Evolutionary conservation across 768 basidiomycete species (phyloP), one percentile per base, ranked within the genome.

Genomic region (Mycena epipterygia): DNA sequence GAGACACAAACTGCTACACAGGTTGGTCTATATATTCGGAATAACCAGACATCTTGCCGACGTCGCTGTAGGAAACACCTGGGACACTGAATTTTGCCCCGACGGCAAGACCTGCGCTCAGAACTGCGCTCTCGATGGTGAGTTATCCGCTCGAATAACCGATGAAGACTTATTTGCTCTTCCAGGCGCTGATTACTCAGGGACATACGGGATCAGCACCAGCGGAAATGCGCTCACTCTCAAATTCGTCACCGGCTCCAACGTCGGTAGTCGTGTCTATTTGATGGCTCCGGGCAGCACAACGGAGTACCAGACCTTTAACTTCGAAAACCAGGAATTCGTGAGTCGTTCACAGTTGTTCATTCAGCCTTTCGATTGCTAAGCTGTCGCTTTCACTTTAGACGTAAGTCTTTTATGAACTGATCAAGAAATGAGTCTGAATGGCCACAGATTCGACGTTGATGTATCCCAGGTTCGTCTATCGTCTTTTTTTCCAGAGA

Each of bases 251-350:
- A 86, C 85, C 53, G 68, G 74, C 27, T 29, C 42, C 2, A 84
- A 84, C 76, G 75, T 83, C 66, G 82, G 82, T 27, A 81, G 81
- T 48, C 82, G 82, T 65, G 77, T 83, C 70, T 89, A 89, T 81
- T 82, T 89, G 72, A 79, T 89, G 81, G 77, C 81, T 44, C 81
- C 82, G 70, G 81, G 83, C 37, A 81, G 81, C 73, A 83, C 84
- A 62, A 77, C 79, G 70, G 68, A 77, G 52, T 89, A 89, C 81
- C 78, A 83, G 72, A 79, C 80, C 74, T 89, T 89, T 84, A 84
- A 88, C 78, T 81, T 87, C 76, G 74, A 82, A 70, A 88, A 89
- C 80, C 82, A 86, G 75, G 89, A 89, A 80, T 89, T 89, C 81
- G 70, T 71, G 37, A 58, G 70, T 66, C 46, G n/a, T 59, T 35